These are phyloP conservation scores for Penicillium verrucosum DNA, from an alignment of 2,329 filamentous ascomycete species.

Conservation along the genomic window DNA sequence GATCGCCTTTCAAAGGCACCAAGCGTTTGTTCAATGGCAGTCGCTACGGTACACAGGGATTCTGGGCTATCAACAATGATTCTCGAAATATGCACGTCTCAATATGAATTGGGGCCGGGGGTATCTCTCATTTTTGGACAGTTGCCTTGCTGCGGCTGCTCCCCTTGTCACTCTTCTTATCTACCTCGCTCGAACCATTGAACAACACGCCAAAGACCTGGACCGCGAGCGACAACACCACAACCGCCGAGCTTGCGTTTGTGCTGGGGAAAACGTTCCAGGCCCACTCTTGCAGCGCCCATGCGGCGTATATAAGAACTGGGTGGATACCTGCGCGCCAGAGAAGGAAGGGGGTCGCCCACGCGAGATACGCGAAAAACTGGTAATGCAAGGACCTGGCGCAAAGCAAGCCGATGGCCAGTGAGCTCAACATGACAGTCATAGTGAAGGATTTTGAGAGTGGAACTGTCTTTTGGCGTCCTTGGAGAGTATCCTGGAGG, in stretches of 20 bases:
- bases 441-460: constrained; percentile 71
- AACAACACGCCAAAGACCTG: constrained; percentile 63
- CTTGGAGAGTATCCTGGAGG: constrained; percentile 48
- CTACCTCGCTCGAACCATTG: constrained; percentile 31
- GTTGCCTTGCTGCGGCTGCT: constrained; percentile 19
- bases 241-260: constrained; percentile 59
- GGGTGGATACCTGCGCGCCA: constrained; percentile 73
- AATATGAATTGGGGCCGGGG: neutral
- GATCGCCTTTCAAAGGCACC: constrained; percentile 24
- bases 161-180: constrained; percentile 17
- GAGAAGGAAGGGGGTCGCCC: constrained; percentile 81
- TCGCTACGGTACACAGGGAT: neutral
- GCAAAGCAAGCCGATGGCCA: constrained; percentile 76
- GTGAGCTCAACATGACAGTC: constrained; percentile 72
- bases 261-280: constrained; percentile 95
- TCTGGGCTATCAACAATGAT: neutral
- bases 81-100: neutral
- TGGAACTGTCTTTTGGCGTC: constrained; percentile 54
- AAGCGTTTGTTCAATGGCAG: neutral
- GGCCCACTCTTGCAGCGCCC: constrained; percentile 80
- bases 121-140: constrained; percentile 20
- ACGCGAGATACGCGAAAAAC: constrained; percentile 88
- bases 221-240: constrained; percentile 66
- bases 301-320: constrained; percentile 64
- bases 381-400: constrained; percentile 91